phyloP scores from a whole-genome alignment of 2,329 filamentous ascomycete species.

The Ophiobolus disseminans region DNA sequence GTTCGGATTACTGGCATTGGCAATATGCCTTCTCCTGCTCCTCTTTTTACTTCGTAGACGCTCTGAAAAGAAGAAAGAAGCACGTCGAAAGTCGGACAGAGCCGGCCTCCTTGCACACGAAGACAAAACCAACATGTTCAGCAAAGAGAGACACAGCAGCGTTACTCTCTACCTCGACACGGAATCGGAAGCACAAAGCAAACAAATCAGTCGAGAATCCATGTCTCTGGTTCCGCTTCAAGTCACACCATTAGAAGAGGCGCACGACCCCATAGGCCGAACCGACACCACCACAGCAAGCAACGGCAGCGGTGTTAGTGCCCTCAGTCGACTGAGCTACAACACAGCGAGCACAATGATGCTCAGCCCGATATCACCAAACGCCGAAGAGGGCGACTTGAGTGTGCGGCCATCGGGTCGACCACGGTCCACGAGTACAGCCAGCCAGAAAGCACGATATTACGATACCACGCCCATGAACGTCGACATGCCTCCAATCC shows the following conservation, averaged over 20 bases:
- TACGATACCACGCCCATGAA: conserved; percentile 38
- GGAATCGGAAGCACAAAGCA: conserved; percentile 23
- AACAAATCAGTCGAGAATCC: conserved; percentile 31
- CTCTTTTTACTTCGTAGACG: conserved; percentile 31
- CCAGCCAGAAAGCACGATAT: conserved; percentile 34
- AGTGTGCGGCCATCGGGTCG: conserved; percentile 23
- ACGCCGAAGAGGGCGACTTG: conserved; percentile 19
- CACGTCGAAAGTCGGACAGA: conserved; percentile 28
- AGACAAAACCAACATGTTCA: conserved; percentile 46
- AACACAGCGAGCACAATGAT: conserved; percentile 30
- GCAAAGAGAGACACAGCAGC: conserved; percentile 34
- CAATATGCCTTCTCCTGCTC: conserved; percentile 24
- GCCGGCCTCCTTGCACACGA: conserved; percentile 36
- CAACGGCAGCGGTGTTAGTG: conserved; percentile 30
- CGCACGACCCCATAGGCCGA: conserved; percentile 16
- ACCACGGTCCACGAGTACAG: conserved; percentile 37
- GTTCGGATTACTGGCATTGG: conserved; percentile 33
- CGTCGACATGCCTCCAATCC: conserved; percentile 27
- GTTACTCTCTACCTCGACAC: conserved; percentile 40
- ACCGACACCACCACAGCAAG: conserved; percentile 10
- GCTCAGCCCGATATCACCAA: conserved; percentile 30
- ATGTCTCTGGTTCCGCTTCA: conserved; percentile 37
- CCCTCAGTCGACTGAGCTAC: conserved; percentile 22
- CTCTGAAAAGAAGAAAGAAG: conserved; percentile 35
- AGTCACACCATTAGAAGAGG: conserved; percentile 31